Evolutionary conservation across 75 land plant genomes (phyloP).

Genomic region (Cupressus sempervirens): DNA sequence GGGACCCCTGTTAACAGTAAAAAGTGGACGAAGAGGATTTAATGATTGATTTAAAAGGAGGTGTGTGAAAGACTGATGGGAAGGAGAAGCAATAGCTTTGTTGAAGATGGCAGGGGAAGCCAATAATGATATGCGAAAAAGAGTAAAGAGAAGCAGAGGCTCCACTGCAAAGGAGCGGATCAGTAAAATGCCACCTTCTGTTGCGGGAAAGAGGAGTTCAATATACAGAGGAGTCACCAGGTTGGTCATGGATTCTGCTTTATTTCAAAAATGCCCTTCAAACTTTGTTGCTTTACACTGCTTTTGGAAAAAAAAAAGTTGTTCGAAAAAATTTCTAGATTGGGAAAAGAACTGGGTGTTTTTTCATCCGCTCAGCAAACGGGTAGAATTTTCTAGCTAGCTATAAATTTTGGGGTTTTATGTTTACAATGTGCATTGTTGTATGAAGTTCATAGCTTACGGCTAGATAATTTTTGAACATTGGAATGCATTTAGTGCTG

Average conservation of each 20-base stretch:
- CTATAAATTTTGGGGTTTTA: not conserved
- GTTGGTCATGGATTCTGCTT: constrained; percentile 18
- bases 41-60: not conserved
- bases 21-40: not conserved
- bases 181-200: constrained; percentile 95
- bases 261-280: not conserved
- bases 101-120: constrained; percentile 6
- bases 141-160: constrained; percentile 67
- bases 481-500: not conserved
- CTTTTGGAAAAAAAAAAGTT: not conserved
- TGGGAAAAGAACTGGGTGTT: not conserved
- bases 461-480: not conserved
- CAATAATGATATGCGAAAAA: not conserved
- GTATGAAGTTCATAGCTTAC: not conserved
- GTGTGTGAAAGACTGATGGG: not conserved
- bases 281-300: not conserved
- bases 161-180: constrained; percentile 94
- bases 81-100: constrained; percentile 1
- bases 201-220: constrained; percentile 94
- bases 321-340: not conserved
- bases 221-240: constrained; percentile 95
- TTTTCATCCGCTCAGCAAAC: not conserved
- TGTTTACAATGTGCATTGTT: not conserved
- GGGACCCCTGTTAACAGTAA: not conserved
- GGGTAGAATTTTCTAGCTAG: not conserved